These are phyloP conservation scores for Lactarius evosmus DNA, from an alignment of 768 basidiomycete genomes.

Conservation along the genomic window DNA sequence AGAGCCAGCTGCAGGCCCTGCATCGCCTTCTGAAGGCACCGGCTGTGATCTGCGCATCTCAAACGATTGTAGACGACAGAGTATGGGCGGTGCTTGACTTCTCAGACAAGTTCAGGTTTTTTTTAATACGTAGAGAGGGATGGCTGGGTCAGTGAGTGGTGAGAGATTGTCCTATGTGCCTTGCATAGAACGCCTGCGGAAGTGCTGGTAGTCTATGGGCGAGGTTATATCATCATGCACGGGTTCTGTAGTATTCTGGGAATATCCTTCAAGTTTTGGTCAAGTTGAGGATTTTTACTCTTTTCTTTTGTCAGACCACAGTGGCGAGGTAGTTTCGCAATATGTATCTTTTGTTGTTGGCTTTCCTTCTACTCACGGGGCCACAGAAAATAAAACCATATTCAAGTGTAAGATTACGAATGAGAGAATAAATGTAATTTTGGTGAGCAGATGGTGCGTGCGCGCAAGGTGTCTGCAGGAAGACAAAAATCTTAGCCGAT, in stretches of 20 bases:
- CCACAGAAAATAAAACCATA: no score
- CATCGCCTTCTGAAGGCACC: conserved; percentile 54
- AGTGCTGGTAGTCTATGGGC: conserved; percentile 44
- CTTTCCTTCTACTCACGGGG: no score
- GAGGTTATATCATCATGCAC: conserved; percentile 24
- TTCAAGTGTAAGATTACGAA: no score
- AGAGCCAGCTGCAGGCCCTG: conserved; percentile 47
- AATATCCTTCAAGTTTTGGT: no score
- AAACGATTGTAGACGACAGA: conserved; percentile 66
- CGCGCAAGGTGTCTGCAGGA: no score
- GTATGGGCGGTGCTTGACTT: conserved; percentile 57
- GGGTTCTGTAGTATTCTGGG: conserved; percentile 13
- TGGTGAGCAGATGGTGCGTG: no score
- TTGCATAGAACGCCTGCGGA: conserved; percentile 38
- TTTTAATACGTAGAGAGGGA: conserved; percentile 62
- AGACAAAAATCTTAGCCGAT: no score
- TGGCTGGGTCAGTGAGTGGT: conserved; percentile 66
- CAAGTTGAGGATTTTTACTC: no score
- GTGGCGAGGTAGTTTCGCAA: no score
- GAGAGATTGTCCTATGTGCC: conserved; percentile 36
- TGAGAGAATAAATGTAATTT: no score
- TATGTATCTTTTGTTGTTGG: no score
- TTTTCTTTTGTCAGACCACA: no score
- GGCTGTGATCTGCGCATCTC: conserved; percentile 51
- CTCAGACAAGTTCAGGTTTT: conserved; percentile 46